Percentiles rank a stretch among this genome's conserved stretches.
phyloP scores from a whole-genome alignment of 805 yeast species.

The Hagleromyces aurorensis region DNA sequence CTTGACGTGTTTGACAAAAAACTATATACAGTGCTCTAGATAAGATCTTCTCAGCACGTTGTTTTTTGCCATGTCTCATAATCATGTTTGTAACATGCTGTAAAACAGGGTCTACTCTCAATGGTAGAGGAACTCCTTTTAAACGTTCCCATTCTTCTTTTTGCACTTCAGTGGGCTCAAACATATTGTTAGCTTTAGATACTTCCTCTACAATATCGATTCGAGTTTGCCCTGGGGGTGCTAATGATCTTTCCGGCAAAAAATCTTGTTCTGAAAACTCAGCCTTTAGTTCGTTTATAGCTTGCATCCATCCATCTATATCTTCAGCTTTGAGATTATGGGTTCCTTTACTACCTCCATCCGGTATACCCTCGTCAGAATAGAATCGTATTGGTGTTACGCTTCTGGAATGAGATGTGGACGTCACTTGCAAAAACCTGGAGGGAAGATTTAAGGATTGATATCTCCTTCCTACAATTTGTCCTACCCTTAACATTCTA shows the following conservation, averaged over 20 bases:
- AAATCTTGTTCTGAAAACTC: slow-evolving; percentile 34
- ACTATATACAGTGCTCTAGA: slow-evolving; percentile 72
- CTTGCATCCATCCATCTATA: slow-evolving; percentile 36
- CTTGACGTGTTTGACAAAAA: slow-evolving; percentile 50
- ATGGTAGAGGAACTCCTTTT: slow-evolving; percentile 49
- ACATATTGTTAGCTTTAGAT: slow-evolving; percentile 22
- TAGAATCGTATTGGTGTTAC: too few relatives aligned
- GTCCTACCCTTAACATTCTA: too few relatives aligned
- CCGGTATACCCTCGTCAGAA: too few relatives aligned
- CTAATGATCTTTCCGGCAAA: slow-evolving; percentile 34
- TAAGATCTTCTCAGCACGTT: slow-evolving; percentile 64
- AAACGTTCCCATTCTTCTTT: slow-evolving; percentile 45
- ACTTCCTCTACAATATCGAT: slow-evolving; percentile 30
- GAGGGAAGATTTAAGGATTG: too few relatives aligned
- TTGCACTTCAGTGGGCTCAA: slow-evolving; percentile 62
- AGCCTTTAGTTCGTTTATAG: slow-evolving; percentile 32
- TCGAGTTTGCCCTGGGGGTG: slow-evolving; percentile 34
- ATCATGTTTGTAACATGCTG: slow-evolving; percentile 76
- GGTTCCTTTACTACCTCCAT: too few relatives aligned
- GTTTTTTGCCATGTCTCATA: slow-evolving; percentile 88
- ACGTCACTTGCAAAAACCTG: too few relatives aligned
- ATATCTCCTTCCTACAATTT: too few relatives aligned
- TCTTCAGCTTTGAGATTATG: slow-evolving; percentile 29
- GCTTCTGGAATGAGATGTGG: too few relatives aligned
- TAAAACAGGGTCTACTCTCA: slow-evolving; percentile 57